Evolutionary conservation across 2,329 filamentous ascomycete species (phyloP).

Genomic region (Colletotrichum cuscutae): DNA sequence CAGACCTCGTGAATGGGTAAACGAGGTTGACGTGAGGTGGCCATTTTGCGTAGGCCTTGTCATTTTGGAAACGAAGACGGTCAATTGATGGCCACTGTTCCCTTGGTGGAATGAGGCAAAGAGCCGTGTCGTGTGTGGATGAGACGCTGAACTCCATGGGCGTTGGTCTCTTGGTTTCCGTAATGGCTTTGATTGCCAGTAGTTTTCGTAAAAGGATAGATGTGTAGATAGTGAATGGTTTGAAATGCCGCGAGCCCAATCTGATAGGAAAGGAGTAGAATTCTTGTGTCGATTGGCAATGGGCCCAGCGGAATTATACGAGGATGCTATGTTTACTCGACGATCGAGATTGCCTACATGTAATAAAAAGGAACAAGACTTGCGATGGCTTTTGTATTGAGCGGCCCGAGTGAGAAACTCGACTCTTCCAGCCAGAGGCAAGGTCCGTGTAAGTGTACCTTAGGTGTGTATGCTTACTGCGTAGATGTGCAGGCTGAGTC

Average conservation of each 20-base stretch:
- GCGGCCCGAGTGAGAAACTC: neutral
- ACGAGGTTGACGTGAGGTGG: constrained; percentile 74
- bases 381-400: neutral
- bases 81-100: constrained; percentile 60
- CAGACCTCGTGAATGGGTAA: constrained; percentile 68
- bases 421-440: neutral
- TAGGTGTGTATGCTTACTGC: neutral
- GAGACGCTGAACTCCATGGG: constrained; percentile 11
- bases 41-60: constrained; percentile 70
- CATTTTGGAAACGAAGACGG: constrained; percentile 68
- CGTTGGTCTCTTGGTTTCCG: neutral
- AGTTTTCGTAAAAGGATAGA: neutral
- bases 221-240: neutral
- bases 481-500: neutral
- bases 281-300: neutral
- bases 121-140: constrained; percentile 63
- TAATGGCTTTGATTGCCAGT: neutral
- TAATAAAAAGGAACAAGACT: neutral
- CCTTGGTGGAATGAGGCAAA: constrained; percentile 68
- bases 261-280: too few relatives aligned
- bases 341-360: neutral
- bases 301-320: neutral
- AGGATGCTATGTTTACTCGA: neutral
- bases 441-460: neutral
- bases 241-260: neutral